Evolutionary conservation across 208 protist genomes (phyloP), one percentile per base, ranked within the genome.

Genomic region (Trypanosoma melophagium): DNA sequence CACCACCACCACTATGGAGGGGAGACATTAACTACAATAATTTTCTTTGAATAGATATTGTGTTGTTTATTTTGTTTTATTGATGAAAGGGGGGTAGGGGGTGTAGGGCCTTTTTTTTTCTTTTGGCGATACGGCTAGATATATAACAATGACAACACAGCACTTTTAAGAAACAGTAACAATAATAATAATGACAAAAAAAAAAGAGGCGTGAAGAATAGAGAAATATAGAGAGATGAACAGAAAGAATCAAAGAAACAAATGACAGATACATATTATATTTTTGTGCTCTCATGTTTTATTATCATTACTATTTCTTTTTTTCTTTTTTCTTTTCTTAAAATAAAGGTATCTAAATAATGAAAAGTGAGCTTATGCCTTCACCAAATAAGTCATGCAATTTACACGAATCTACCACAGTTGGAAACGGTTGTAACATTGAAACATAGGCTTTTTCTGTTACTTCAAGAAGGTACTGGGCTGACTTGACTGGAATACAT

Each of bases 401-500:
- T 25, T 81, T 64, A 63, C 90, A 96, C 16, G 87, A 67, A 74
- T 96, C 87, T 8, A 90, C 64, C 7, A 96, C 80, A 40, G 86
- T 91, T 66, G 89, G 84, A 76, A 84, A 89, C 3, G 90, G 85
- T 45, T 96, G 90, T 10, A 93, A 53, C 53, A 96, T 75, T 12
- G 84, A 85, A 0, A 89, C 77, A 69, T 78, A 83, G 9, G 84
- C 85, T 17, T 83, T 87, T 47, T 96, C 90, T 12, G 71, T 85
- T 3, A 72, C 76, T 44, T 89, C 80, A 0, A 90, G 65, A n/a
- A 93, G 42, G 17, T 60, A 65, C 16, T 86, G 71, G 0, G 59
- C 66, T 13, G 66, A 68, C 57, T 81, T 77, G 12, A 93, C 67
- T n/a, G 90, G 90, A 21, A 93, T 80, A 44, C 82, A 71, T 38